These are phyloP conservation scores for Ganoderma leucocontextum DNA, from an alignment of 1,284 basidiomycete species.

Conservation along the genomic window DNA sequence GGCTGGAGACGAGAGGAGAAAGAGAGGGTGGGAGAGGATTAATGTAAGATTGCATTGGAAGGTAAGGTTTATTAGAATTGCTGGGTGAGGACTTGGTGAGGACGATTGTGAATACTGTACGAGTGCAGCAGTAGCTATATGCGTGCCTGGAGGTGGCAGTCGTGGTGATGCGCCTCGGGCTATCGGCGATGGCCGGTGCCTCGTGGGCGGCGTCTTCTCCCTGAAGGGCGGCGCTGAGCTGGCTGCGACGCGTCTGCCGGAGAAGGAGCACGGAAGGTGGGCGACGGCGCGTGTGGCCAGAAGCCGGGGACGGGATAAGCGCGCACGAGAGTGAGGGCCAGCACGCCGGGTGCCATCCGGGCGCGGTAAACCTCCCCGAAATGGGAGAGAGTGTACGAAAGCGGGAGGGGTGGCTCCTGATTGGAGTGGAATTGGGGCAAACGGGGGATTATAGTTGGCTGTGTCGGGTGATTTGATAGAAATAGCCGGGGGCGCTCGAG, in stretches of 20 bases:
- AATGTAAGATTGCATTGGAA: neutral
- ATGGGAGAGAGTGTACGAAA: neutral
- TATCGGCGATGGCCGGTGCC: slow-evolving; percentile 32
- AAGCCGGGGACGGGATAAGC: neutral
- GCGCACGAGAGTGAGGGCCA: no score
- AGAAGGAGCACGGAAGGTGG: neutral
- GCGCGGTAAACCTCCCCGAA: slow-evolving; percentile 1
- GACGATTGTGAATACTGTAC: no score
- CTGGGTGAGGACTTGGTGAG: neutral
- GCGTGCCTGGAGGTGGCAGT: slow-evolving; percentile 32
- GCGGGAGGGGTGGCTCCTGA: slow-evolving; percentile 12
- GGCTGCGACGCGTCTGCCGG: slow-evolving; percentile 1
- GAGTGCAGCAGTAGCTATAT: neutral
- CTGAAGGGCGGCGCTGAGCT: slow-evolving; percentile 8
- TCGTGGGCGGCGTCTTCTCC: slow-evolving; percentile 12
- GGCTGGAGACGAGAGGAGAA: neutral
- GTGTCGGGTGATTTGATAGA: slow-evolving; percentile 38
- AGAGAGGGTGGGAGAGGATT: neutral
- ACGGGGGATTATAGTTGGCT: slow-evolving; percentile 30
- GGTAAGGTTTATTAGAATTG: slow-evolving; percentile 8
- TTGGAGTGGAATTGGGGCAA: slow-evolving; percentile 24
- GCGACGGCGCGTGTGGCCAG: neutral
- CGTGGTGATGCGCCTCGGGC: slow-evolving; percentile 22
- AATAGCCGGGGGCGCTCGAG: slow-evolving; percentile 36
- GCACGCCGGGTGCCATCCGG: neutral